Evolutionary conservation across 2,329 filamentous ascomycete species (phyloP), one percentile per base, ranked within the genome.

Genomic region (Ophiosphaerella korrae): DNA sequence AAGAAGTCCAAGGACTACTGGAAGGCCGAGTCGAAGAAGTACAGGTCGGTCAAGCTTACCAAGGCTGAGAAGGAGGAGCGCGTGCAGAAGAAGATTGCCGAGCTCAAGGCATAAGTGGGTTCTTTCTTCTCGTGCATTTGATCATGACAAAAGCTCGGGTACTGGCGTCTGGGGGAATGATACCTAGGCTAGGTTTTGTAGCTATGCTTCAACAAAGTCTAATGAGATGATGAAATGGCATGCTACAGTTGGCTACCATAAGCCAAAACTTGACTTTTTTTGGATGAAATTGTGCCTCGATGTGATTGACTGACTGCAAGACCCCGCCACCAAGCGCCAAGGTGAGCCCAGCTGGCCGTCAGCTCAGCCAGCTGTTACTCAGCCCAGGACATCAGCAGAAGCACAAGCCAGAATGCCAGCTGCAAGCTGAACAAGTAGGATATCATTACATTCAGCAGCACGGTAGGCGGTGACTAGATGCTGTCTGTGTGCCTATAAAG

Each of bases 1-100:
- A 92, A 96, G 88, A 97, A 97, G 90, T 83, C 80, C 83, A 97
- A 97, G 88, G 93, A 93, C 62, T 86, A 97, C 83, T 95, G 90
- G 89, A 96, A 96, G 88, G 84, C 84, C 65, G 92, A 96, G 86
- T 92, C 89, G 77, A 85, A 91, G 84, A 96, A 97, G 87, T 91
- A 85, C 89, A 85, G 81, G 78, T 79, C 80, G 70, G 70, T 72
- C 71, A 96, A 96, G 87, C 84, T 92, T 67, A 87, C 84, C 78
- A 88, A 87, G 83, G 92, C 84, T 48, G 82, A 97, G 89, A 91
- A 87, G 82, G 80, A 88, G 76, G 83, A 87, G 79, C 85, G 87
- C 67, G 85, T 99, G 79, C 85, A 95, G 87, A 85, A 87, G 77
- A 95, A 89, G 85, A 99, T 99, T 82, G 86, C 88, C 75, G 84